Evolutionary conservation across 2,329 filamentous ascomycete genomes (phyloP).

Genomic region (Fusarium nurragi): DNA sequence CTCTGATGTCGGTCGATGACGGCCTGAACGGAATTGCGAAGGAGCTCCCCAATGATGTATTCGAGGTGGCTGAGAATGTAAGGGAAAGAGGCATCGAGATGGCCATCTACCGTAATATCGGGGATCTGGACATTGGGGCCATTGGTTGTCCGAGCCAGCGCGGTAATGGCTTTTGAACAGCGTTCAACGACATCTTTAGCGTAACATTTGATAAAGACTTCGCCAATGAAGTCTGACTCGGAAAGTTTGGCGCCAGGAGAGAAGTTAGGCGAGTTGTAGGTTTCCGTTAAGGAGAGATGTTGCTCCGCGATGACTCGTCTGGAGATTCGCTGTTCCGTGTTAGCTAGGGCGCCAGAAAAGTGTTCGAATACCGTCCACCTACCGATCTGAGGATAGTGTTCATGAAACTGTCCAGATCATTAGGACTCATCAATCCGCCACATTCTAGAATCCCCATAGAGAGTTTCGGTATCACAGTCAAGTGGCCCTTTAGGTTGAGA

Average conservation of each 20-base stretch:
- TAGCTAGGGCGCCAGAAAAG: neutral
- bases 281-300: constrained; percentile 93
- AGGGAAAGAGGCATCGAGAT: constrained; percentile 89
- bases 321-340: constrained; percentile 77
- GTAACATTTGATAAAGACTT: constrained; percentile 93
- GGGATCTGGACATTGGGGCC: constrained; percentile 77
- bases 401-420: constrained; percentile 92
- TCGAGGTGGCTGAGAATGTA: constrained; percentile 97
- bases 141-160: constrained; percentile 79
- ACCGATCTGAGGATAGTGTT: constrained; percentile 91
- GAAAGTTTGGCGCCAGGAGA: constrained; percentile 80
- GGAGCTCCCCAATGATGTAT: constrained; percentile 94
- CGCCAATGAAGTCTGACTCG: constrained; percentile 87
- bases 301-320: constrained; percentile 97
- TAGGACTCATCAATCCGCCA: constrained; percentile 79
- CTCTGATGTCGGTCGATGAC: constrained; percentile 78
- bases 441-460: constrained; percentile 95
- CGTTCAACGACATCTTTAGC: constrained; percentile 88
- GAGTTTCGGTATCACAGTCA: constrained; percentile 92
- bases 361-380: constrained; percentile 48
- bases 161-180: constrained; percentile 79
- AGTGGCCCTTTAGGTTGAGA: constrained; percentile 83
- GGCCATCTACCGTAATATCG: constrained; percentile 83
- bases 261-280: constrained; percentile 90
- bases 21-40: constrained; percentile 94